A percentile compares a stretch with the other conserved stretches of the same genome.
phyloP scores from a whole-genome alignment of 768 basidiomycete genomes.

The Xerocomellus dryophilus region DNA sequence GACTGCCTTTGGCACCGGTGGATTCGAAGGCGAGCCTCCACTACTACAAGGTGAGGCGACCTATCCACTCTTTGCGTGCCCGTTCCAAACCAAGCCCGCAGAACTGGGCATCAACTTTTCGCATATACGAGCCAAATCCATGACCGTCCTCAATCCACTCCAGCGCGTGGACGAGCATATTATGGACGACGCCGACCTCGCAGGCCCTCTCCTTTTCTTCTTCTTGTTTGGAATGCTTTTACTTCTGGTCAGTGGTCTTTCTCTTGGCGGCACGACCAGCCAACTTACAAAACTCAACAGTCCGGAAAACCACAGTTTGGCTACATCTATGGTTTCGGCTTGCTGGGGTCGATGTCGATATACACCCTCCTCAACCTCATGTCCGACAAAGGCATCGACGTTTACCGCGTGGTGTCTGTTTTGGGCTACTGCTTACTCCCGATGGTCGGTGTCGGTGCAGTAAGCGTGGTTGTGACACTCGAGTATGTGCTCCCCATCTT shows the following conservation, averaged over 20 bases:
- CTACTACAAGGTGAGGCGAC: slow-evolving; percentile 76
- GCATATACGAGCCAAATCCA: slow-evolving; percentile 90
- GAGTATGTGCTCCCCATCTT: slow-evolving; percentile 58
- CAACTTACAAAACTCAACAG: slow-evolving; percentile 40
- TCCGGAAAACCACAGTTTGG: slow-evolving; percentile 98
- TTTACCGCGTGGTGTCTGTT: slow-evolving; percentile 92
- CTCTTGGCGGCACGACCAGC: background rate
- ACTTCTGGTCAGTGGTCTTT: slow-evolving; percentile 66
- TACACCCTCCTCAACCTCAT: slow-evolving; percentile 96
- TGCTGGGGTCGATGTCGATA: slow-evolving; percentile 89
- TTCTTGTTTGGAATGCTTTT: slow-evolving; percentile 93
- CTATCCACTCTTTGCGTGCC: background rate
- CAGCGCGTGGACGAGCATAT: slow-evolving; percentile 81
- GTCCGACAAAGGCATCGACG: slow-evolving; percentile 93
- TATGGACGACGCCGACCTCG: slow-evolving; percentile 99
- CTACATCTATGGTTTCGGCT: slow-evolving; percentile 96
- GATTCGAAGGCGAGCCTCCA: slow-evolving; percentile 93
- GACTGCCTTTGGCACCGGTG: slow-evolving; percentile 94
- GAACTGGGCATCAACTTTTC: slow-evolving; percentile 98
- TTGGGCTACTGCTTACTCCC: slow-evolving; percentile 95
- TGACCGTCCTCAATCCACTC: slow-evolving; percentile 94
- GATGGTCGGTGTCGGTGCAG: slow-evolving; percentile 90
- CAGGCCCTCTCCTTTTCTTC: slow-evolving; percentile 92
- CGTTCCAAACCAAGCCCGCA: slow-evolving; percentile 31
- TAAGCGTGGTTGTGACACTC: slow-evolving; percentile 82